These are phyloP conservation scores for Digitaria exilis DNA, from an alignment of 202 grass and related monocot genomes.

Conservation along the genomic window DNA sequence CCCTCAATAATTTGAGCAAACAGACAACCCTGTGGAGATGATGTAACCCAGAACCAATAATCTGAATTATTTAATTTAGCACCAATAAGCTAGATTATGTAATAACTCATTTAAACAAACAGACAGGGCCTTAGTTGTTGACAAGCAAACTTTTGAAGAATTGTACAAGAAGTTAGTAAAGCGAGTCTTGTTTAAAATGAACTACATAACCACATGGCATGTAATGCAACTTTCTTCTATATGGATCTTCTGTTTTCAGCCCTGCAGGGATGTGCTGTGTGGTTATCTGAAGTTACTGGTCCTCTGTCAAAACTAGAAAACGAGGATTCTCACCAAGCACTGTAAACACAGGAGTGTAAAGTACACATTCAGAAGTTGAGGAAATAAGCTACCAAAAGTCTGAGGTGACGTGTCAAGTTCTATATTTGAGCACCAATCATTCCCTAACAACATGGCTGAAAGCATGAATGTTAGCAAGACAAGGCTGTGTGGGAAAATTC, in stretches of 20 bases:
- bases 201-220: neutral
- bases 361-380: slow-evolving; percentile 30
- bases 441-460: slow-evolving; percentile 37
- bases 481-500: slow-evolving; percentile 64
- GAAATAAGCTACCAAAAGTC: slow-evolving; percentile 32
- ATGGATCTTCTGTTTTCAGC: slow-evolving; percentile 33
- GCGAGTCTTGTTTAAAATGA: neutral
- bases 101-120: no score
- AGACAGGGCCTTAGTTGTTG: neutral
- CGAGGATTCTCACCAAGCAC: neutral
- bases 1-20: no score
- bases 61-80: no score
- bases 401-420: slow-evolving; percentile 30
- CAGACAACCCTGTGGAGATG: no score
- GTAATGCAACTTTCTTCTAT: slow-evolving; percentile 10
- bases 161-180: neutral
- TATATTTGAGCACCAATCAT: slow-evolving; percentile 1
- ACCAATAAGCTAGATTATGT: no score
- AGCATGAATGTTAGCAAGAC: slow-evolving; percentile 62
- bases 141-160: slow-evolving; percentile 6
- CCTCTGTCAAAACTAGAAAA: slow-evolving; percentile 13
- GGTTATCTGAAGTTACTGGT: slow-evolving; percentile 13
- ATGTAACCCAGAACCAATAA: no score
- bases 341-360: slow-evolving; percentile 38
- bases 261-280: slow-evolving; percentile 11